Percentiles rank a stretch among this genome's conserved stretches.
Conservation (phyloP, 306 rosid genomes). For the Cicer pinnatifidum region DNA sequence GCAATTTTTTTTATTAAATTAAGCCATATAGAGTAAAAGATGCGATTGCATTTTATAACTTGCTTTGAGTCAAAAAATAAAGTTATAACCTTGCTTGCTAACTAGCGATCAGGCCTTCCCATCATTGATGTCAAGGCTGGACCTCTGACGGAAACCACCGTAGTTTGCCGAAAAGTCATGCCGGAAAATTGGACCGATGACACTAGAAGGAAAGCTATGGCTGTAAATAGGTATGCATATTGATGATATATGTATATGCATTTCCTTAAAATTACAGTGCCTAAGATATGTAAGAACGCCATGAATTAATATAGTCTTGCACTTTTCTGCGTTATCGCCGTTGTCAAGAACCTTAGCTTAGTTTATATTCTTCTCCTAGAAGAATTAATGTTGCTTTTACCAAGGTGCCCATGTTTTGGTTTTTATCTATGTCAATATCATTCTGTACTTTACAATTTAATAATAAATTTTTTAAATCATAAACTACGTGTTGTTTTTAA, state of each 20-base stretch:
- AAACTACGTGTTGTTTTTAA: no score
- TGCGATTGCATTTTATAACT: no score
- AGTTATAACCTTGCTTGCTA: not conserved
- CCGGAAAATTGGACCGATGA: conserved; percentile 57
- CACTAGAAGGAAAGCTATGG: conserved; percentile 49
- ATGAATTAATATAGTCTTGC: conserved; percentile 48
- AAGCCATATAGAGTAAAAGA: not conserved
- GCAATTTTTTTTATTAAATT: no score
- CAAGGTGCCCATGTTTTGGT: conserved; percentile 36
- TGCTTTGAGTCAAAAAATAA: not conserved
- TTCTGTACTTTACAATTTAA: no score
- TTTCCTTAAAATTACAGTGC: conserved; percentile 62
- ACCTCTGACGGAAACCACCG: conserved; percentile 49
- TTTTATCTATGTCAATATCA: not conserved
- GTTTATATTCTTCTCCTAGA: not conserved
- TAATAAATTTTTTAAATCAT: no score
- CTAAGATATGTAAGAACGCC: conserved; percentile 49
- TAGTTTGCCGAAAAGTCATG: conserved; percentile 39
- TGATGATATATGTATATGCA: conserved; percentile 52
- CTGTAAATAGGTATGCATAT: conserved; percentile 45
- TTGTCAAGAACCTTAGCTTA: not conserved
- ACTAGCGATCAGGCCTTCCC: conserved; percentile 62
- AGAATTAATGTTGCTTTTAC: conserved; percentile 36
- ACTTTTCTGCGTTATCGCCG: conserved; percentile 17
- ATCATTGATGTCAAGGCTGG: conserved; percentile 60